Percentiles rank a stretch among this genome's conserved stretches.
Conservation (phyloP, 169 alveolate genomes). For the Cyclospora cayetanensis region DNA sequence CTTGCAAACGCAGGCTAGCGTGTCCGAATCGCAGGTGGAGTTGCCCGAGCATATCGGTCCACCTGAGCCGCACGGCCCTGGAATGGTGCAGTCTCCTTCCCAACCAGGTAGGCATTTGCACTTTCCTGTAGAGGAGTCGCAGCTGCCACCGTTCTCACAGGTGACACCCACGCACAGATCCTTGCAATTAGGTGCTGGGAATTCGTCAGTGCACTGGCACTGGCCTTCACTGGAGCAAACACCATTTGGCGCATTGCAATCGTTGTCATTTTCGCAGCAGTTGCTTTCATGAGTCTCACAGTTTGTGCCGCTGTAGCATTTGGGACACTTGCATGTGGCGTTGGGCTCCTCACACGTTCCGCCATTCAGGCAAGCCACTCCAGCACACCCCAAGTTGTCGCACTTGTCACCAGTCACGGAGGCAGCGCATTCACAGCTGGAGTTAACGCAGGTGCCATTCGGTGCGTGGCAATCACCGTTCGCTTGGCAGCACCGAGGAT, state of each 20-base stretch:
- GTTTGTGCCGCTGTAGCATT: conserved; percentile 35
- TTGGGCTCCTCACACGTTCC: conserved; percentile 48
- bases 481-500: conserved; percentile 46
- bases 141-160: conserved; percentile 56
- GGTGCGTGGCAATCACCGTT: conserved; percentile 62
- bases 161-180: conserved; percentile 42
- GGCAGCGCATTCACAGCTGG: conserved; percentile 56
- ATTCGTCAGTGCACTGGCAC: conserved; percentile 47
- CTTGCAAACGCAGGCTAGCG: conserved; percentile 14
- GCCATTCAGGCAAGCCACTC: conserved; percentile 62
- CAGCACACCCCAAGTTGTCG: conserved; percentile 48
- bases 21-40: conserved; percentile 1
- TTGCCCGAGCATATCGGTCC: conserved; percentile 53
- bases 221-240: conserved; percentile 20
- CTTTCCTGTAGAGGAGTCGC: conserved; percentile 47
- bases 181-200: conserved; percentile 52
- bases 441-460: conserved; percentile 42
- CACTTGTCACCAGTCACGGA: conserved; percentile 66
- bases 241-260: conserved; percentile 54
- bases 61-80: background rate
- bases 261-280: conserved; percentile 56
- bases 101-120: conserved; percentile 60
- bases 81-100: conserved; percentile 52
- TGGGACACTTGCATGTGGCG: conserved; percentile 50
- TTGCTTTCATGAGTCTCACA: conserved; percentile 15